Base-by-base conservation (phyloP, 2,329 filamentous ascomycete genomes). In the Cyanodermella asteris region DNA sequence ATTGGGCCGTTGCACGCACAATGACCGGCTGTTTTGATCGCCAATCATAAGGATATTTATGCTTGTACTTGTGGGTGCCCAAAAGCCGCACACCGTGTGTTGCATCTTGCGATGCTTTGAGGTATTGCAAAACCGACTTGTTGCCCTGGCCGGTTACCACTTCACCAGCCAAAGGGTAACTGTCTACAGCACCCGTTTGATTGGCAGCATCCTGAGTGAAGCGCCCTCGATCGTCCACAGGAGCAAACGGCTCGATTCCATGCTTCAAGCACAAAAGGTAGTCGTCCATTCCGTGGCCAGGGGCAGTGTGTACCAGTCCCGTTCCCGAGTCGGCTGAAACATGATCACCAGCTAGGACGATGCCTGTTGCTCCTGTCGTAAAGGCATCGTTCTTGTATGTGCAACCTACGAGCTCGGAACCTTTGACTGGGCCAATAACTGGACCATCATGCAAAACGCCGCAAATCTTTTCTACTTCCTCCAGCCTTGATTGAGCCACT, bases 21-120 rank as follows among this genome's bases (percentile, higher is more conserved):
- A 97, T 80, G 24, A 97, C 72, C 1, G 87, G 87, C 36, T 75
- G 61, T 49, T 94, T 97, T 1, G 84, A 91, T 27, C 87, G 65
- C 87, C 87, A 97, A 49, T 97, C 87, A 37, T 94, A 91, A 0
- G 87, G 87, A 44, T 94, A 94, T 47, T 91, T 94, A 56, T 97
- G 87, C 26, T 60, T 61, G 43, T 84, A 73, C 28, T 58, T 59
- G 36, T 90, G 73, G 4, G 62, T 63, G 19, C 61, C 59, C 20
- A 93, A 51, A 4, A 94, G 61, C n/a, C 55, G 44, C 12, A 41
- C 43, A 31, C 68, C 54, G 0, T 60, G 53, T 14, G 57, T 20
- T 12, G 19, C 51, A n/a, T n/a, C n/a, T n/a, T n/a, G n/a, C n/a
- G n/a, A n/a, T n/a, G n/a, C n/a, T n/a, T n/a, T n/a, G 3, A 93